Conservation (phyloP, 2,329 filamentous ascomycete species). For the Talaromyces sp. region DNA sequence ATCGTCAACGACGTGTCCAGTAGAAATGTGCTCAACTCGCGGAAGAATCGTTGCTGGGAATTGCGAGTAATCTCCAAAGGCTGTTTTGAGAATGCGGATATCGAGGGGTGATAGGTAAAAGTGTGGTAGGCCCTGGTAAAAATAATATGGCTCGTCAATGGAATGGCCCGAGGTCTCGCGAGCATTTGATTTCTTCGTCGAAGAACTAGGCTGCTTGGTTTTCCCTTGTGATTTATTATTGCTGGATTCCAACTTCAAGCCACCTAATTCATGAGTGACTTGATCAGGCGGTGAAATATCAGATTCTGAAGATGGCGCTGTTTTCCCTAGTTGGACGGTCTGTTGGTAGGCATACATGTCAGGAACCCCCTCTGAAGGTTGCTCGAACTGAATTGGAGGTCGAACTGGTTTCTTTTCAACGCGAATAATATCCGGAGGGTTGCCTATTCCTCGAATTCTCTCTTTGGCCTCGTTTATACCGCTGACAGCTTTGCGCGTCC, state of each 20-base stretch:
- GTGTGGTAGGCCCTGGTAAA: constrained; percentile 81
- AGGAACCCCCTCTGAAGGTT: constrained; percentile 37
- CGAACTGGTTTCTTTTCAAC: constrained; percentile 46
- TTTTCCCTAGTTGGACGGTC: constrained; percentile 40
- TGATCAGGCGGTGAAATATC: constrained; percentile 9
- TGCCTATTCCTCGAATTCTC: constrained; percentile 62
- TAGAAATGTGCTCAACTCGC: constrained; percentile 81
- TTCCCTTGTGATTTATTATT: constrained; percentile 21
- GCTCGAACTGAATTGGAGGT: constrained; percentile 46
- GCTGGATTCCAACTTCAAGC: constrained; percentile 15
- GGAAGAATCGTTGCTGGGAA: constrained; percentile 85
- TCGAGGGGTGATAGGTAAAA: constrained; percentile 87
- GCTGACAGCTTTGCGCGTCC: constrained; percentile 77
- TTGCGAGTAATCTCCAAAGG: constrained; percentile 73
- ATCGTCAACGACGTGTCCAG: constrained; percentile 82
- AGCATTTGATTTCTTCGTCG: constrained; percentile 10
- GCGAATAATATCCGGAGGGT: constrained; percentile 51
- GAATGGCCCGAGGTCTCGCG: constrained; percentile 35
- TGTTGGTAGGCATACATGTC: constrained; percentile 49
- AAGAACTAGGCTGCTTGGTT: constrained; percentile 8
- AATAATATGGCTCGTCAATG: constrained; percentile 62
- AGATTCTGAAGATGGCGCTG: constrained; percentile 26
- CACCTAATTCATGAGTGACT: constrained; percentile 20
- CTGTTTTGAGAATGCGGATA: constrained; percentile 84
- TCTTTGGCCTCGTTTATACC: constrained; percentile 71